These are phyloP conservation scores for Turnera subulata DNA, from an alignment of 345 rosid species.

Conservation along the genomic window DNA sequence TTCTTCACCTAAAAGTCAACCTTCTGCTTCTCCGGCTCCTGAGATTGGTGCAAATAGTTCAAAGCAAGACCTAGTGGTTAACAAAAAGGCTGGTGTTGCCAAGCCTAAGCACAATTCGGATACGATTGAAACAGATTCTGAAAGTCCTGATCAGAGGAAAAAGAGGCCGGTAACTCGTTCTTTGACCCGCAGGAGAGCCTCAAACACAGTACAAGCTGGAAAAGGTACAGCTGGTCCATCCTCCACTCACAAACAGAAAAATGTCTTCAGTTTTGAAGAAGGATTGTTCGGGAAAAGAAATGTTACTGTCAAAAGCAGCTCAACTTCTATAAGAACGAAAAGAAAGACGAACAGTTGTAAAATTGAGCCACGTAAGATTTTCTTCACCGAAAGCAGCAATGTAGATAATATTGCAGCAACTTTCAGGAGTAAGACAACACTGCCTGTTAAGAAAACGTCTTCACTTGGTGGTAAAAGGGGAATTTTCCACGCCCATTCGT, in stretches of 20 bases:
- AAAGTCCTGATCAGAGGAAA: conserved; percentile 42
- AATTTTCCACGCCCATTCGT: conserved; percentile 20
- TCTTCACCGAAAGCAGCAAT: conserved; percentile 32
- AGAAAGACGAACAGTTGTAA: conserved; percentile 31
- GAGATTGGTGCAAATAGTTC: conserved; percentile 32
- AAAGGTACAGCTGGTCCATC: conserved; percentile 30
- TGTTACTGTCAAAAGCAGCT: conserved; percentile 28
- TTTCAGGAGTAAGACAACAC: conserved; percentile 25
- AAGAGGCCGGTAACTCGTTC: conserved; percentile 64
- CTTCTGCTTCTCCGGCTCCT: conserved; percentile 35
- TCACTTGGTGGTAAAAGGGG: conserved; percentile 35
- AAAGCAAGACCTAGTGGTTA: conserved; percentile 29
- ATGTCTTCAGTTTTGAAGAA: conserved; percentile 52
- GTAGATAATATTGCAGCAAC: conserved; percentile 34
- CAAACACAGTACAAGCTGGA: conserved; percentile 26
- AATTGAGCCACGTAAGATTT: conserved; percentile 38
- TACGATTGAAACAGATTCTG: conserved; percentile 77
- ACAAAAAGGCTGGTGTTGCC: conserved; percentile 25
- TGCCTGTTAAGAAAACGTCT: conserved; percentile 36
- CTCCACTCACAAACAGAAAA: conserved; percentile 34
- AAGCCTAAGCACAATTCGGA: conserved; percentile 59
- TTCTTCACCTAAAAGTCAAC: conserved; percentile 57
- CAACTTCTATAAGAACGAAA: conserved; percentile 35
- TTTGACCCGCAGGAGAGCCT: conserved; percentile 41
- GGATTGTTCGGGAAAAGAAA: conserved; percentile 30